Conservation (phyloP, 805 yeast species). For the Priceomyces carsonii region DNA sequence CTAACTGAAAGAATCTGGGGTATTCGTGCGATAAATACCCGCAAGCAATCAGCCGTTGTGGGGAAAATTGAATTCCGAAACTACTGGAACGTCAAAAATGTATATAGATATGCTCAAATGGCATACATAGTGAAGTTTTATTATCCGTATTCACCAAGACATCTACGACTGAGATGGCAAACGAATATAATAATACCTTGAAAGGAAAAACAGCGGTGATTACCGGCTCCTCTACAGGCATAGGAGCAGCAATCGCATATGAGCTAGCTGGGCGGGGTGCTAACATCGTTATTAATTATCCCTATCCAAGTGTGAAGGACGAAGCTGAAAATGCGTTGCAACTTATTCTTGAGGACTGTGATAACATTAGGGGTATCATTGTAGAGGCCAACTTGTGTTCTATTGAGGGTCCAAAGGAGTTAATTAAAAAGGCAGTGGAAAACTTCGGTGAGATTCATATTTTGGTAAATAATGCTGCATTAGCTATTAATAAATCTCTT, state of each 20-base stretch:
- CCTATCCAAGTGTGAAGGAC: neutral
- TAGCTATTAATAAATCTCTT: conserved; percentile 3
- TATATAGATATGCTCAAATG: too few relatives aligned
- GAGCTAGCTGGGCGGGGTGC: conserved; percentile 15
- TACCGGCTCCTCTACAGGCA: conserved; percentile 18
- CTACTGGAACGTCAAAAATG: too few relatives aligned
- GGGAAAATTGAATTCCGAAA: too few relatives aligned
- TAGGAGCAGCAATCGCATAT: conserved; percentile 14
- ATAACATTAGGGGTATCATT: neutral
- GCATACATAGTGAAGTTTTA: too few relatives aligned
- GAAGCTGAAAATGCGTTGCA: neutral
- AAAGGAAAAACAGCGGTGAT: conserved; percentile 1
- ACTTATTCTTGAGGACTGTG: neutral
- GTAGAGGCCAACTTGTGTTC: conserved; percentile 3
- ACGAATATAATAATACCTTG: conserved; percentile 1
- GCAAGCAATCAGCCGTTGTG: too few relatives aligned
- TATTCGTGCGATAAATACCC: too few relatives aligned
- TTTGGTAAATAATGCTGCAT: conserved; percentile 4
- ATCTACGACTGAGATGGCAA: neutral
- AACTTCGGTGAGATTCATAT: conserved; percentile 3
- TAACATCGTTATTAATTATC: conserved; percentile 15
- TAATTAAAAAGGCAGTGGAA: conserved; percentile 1
- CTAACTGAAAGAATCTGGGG: too few relatives aligned
- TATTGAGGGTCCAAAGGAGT: conserved; percentile 3
- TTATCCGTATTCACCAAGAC: too few relatives aligned